Evolutionary conservation across 495 filamentous ascomycete genomes (phyloP).

Genomic region (Geopyxis carbonaria): DNA sequence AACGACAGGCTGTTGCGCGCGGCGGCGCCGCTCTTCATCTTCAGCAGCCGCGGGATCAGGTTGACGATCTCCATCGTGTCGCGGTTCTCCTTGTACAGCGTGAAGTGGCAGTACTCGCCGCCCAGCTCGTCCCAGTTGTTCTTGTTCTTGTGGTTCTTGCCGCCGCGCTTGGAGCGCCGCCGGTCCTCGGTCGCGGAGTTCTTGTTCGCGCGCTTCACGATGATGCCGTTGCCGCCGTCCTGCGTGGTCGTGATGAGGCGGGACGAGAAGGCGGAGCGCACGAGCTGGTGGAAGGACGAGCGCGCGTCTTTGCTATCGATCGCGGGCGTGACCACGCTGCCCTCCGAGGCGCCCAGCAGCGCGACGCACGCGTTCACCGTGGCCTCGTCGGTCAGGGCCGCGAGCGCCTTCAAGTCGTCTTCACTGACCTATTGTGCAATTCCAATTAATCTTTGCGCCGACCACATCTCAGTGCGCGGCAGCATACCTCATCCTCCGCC

Average conservation of each 20-base stretch:
- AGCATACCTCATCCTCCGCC: not conserved
- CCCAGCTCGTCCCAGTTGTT: constrained; percentile 31
- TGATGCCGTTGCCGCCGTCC: constrained; percentile 40
- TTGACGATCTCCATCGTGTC: constrained; percentile 88
- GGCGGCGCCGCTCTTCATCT: constrained; percentile 37
- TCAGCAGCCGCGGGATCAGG: constrained; percentile 49
- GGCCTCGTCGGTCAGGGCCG: not conserved
- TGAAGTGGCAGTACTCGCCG: constrained; percentile 76
- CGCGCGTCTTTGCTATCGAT: constrained; percentile 44
- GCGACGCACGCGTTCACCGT: not conserved
- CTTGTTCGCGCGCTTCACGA: constrained; percentile 35
- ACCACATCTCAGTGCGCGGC: not conserved
- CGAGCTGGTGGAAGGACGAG: constrained; percentile 39
- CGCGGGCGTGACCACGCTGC: constrained; percentile 24
- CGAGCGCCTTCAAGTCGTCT: not conserved
- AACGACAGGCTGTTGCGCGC: constrained; percentile 59
- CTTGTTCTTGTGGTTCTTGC: constrained; percentile 18
- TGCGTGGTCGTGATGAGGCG: constrained; percentile 44
- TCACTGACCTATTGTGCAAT: too few species aligned
- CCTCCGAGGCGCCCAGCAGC: too few species aligned
- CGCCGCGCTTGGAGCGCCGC: constrained; percentile 14
- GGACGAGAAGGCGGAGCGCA: constrained; percentile 54
- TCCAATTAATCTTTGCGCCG: too few species aligned
- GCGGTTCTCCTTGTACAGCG: constrained; percentile 92
- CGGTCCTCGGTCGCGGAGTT: constrained; percentile 7